Evolutionary conservation across 306 rosid genomes (phyloP).

Genomic region (Psophocarpus tetragonolobus): DNA sequence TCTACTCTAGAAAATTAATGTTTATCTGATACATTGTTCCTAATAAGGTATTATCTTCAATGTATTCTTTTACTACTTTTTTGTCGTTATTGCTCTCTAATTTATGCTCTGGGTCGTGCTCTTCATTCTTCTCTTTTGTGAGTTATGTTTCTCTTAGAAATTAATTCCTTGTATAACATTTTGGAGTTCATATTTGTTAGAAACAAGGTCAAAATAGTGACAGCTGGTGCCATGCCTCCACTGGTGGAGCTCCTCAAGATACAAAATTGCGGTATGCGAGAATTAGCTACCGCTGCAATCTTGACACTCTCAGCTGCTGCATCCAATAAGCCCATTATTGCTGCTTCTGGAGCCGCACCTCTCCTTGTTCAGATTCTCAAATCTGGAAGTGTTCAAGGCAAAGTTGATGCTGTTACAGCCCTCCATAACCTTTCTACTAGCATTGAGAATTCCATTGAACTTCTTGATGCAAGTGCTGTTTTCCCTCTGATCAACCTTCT

Average conservation of each 20-base stretch:
- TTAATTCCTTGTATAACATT: slow-evolving; percentile 35
- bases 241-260: slow-evolving; percentile 77
- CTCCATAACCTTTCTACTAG: slow-evolving; percentile 68
- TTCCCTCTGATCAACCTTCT: slow-evolving; percentile 82
- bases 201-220: slow-evolving; percentile 82
- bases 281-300: slow-evolving; percentile 86
- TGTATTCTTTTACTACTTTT: background rate
- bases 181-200: slow-evolving; percentile 51
- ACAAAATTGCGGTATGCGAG: slow-evolving; percentile 61
- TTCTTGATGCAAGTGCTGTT: slow-evolving; percentile 75
- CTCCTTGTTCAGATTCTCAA: slow-evolving; percentile 82
- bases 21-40: background rate
- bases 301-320: slow-evolving; percentile 82
- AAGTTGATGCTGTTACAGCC: slow-evolving; percentile 84
- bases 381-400: slow-evolving; percentile 84
- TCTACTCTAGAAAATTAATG: slow-evolving; percentile 5
- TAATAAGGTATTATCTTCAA: background rate
- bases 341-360: slow-evolving; percentile 81
- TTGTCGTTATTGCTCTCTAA: background rate
- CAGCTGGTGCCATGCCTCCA: slow-evolving; percentile 80
- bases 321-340: slow-evolving; percentile 71
- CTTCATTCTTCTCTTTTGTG: slow-evolving; percentile 5
- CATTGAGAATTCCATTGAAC: slow-evolving; percentile 52
- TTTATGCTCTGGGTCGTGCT: slow-evolving; percentile 11
- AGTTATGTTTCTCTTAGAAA: slow-evolving; percentile 24